phyloP scores from a whole-genome alignment of 2,329 filamentous ascomycete genomes.

The Pseudocercospora pini-densiflorae region DNA sequence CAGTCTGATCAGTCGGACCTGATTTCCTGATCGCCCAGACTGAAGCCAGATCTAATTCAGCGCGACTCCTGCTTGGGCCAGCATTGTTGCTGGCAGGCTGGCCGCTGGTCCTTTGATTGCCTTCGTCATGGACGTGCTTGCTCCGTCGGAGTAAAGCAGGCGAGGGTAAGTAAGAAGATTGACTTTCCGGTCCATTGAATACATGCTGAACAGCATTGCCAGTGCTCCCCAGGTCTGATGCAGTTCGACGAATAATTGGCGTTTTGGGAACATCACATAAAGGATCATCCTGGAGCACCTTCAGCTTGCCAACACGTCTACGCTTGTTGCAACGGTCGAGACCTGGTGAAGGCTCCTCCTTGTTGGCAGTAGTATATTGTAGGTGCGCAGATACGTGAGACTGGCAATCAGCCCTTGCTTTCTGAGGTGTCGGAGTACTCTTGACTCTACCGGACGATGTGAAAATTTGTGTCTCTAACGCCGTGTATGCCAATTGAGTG shows the following conservation, averaged over 20 bases:
- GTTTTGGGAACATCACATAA: neutral
- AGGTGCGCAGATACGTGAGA: neutral
- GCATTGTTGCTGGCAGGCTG: neutral
- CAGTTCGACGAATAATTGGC: neutral
- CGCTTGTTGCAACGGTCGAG: neutral
- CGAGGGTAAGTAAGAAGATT: slow-evolving; percentile 35
- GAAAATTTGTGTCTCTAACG: slow-evolving; percentile 48
- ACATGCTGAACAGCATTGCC: neutral
- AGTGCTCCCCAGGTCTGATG: neutral
- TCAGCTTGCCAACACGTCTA: neutral
- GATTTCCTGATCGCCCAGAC: neutral
- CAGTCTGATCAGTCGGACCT: neutral
- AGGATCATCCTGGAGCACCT: neutral
- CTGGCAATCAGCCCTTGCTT: neutral
- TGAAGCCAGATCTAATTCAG: neutral
- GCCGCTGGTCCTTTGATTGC: neutral
- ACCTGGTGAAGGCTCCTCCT: too few species aligned
- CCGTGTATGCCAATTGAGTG: slow-evolving; percentile 48
- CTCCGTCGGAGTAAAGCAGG: neutral
- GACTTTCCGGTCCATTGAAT: slow-evolving; percentile 9
- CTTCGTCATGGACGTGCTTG: neutral
- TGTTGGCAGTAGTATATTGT: too few species aligned
- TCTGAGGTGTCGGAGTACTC: neutral
- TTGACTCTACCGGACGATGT: slow-evolving; percentile 32
- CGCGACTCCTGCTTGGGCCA: neutral